Conservation (phyloP, 2,329 filamentous ascomycete genomes). For the Cadophora luteo-olivacea region DNA sequence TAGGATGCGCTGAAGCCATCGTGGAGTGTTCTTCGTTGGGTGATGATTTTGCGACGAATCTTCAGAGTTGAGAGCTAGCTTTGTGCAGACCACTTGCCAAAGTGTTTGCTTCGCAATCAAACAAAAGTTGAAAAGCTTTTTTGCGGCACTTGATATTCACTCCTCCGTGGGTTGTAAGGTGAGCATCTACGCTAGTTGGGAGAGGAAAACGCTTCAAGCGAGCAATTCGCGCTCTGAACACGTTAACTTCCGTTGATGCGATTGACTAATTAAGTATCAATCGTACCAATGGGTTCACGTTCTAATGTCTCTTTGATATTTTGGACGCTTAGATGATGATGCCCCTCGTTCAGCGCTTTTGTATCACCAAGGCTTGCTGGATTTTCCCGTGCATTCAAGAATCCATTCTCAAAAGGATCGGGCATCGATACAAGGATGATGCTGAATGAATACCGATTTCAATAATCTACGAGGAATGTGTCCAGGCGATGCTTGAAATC, state of each 20-base stretch:
- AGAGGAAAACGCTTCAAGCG: not conserved
- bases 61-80: slow-evolving; percentile 10
- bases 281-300: slow-evolving; percentile 5
- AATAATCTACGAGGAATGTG: not conserved
- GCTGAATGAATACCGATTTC: not conserved
- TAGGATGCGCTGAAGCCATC: not conserved
- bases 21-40: not conserved
- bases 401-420: not conserved
- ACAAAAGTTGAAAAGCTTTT: not conserved
- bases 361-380: not conserved
- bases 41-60: not conserved
- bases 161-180: slow-evolving; percentile 4
- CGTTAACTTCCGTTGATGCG: not conserved
- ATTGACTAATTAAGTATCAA: not conserved
- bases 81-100: not conserved
- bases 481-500: not conserved
- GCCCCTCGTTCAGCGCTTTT: not conserved
- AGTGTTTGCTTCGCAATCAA: not conserved
- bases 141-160: slow-evolving; percentile 1
- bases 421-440: not conserved
- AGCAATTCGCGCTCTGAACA: not conserved
- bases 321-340: not conserved
- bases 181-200: not conserved
- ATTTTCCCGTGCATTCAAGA: not conserved
- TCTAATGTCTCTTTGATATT: not conserved